A percentile compares a stretch with the other conserved stretches of the same genome.
These are phyloP conservation scores for Russula griseocarnosa DNA, from an alignment of 768 basidiomycete species.

Conservation along the genomic window DNA sequence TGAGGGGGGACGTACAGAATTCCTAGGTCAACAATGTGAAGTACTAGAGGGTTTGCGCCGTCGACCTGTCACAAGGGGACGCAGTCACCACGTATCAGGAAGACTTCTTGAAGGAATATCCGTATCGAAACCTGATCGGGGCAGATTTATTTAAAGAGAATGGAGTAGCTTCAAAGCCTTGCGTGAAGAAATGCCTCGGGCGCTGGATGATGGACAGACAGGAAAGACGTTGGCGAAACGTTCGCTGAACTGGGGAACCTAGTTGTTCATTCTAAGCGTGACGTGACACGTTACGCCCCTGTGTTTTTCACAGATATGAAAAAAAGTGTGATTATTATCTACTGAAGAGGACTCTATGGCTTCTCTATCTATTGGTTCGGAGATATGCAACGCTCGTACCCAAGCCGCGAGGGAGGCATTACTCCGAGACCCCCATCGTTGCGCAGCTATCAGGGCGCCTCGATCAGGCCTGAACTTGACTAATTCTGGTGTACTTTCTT, in stretches of 20 bases:
- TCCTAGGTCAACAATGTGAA: slow-evolving; percentile 8
- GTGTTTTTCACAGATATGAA: background rate
- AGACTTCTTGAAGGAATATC: background rate
- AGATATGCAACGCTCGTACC: background rate
- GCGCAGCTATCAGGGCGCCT: background rate
- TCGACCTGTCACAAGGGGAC: slow-evolving; percentile 6
- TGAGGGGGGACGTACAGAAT: slow-evolving; percentile 10
- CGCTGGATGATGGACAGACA: slow-evolving; percentile 22
- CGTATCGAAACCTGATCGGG: slow-evolving; percentile 22
- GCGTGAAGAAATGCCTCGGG: slow-evolving; percentile 12
- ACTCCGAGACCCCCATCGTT: background rate
- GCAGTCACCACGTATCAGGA: slow-evolving; percentile 13
- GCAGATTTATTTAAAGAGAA: slow-evolving; percentile 7
- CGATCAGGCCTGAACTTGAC: slow-evolving; percentile 8
- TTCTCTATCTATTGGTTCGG: background rate
- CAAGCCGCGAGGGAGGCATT: background rate
- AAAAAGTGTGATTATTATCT: background rate
- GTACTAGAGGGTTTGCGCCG: slow-evolving; percentile 15
- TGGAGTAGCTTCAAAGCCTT: background rate
- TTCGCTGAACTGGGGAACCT: slow-evolving; percentile 31
- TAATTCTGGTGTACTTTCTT: slow-evolving; percentile 4
- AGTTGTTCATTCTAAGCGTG: slow-evolving; percentile 31
- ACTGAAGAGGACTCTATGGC: background rate
- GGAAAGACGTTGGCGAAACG: slow-evolving; percentile 25
- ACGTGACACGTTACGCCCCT: slow-evolving; percentile 30